Evolutionary conservation across 2,329 filamentous ascomycete species (phyloP).

Genomic region (Cryphonectria naterciae): DNA sequence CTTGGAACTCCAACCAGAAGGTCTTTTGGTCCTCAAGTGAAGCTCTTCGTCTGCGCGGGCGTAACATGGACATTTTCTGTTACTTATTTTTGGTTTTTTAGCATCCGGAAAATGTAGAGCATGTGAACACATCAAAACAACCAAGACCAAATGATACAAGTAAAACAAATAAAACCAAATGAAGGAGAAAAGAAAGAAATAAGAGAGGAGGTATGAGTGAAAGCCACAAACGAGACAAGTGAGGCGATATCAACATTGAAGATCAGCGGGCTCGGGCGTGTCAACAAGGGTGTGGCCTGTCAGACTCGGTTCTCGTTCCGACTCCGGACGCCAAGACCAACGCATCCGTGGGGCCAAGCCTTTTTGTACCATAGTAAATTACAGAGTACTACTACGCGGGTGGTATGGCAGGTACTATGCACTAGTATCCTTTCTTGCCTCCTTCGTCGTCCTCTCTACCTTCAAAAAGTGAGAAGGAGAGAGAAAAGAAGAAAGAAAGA

Average conservation of each 20-base stretch:
- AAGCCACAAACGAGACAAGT: not conserved
- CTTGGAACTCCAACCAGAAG: constrained; percentile 53
- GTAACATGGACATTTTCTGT: not conserved
- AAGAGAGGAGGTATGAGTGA: not conserved
- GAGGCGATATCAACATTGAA: not conserved
- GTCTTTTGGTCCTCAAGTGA: constrained; percentile 17
- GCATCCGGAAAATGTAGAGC: not conserved
- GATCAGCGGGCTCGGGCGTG: not conserved
- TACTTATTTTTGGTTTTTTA: not conserved
- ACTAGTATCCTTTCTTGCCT: not conserved
- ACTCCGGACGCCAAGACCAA: not conserved
- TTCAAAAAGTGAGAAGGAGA: too few relatives aligned
- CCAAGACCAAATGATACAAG: not conserved
- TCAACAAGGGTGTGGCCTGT: not conserved
- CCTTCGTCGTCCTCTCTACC: not conserved
- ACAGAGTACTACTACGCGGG: too few relatives aligned
- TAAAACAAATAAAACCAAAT: not conserved
- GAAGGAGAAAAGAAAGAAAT: not conserved
- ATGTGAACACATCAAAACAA: not conserved
- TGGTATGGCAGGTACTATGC: too few relatives aligned
- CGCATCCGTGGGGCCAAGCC: not conserved
- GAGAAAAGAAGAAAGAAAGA: too few relatives aligned
- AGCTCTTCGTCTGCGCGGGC: constrained; percentile 19
- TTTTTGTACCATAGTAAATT: not conserved
- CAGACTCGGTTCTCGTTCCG: not conserved